Base-by-base conservation (phyloP, 352 stramenopile genomes). In the Phytophthora pluvialis region DNA sequence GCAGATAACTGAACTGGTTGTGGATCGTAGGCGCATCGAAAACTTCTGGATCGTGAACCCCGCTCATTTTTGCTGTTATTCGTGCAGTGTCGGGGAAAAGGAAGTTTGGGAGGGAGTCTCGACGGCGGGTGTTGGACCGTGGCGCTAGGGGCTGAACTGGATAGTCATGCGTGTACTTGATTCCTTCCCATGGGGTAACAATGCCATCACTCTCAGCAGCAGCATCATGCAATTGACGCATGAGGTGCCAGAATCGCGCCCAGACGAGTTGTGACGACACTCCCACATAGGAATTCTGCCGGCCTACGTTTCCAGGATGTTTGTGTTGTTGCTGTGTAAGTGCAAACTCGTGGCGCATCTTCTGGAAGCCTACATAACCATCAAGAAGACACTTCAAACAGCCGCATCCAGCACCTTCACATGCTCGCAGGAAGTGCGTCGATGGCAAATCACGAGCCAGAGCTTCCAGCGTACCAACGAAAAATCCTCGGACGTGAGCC, bases 341-440 rank as follows among this genome's bases (percentile, higher is more conserved):
- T 25, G 49, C 64, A 40, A 83, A 80, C 29, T 92, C 82, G 31
- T 35, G 64, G 1, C 82, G 75, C 84, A 93, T 93, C 33, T 75
- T 78, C 67, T 93, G 84, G 52, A 94, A 92, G 16, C 84, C 86
- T 16, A 90, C 74, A 55, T 92, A 93, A 13, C 84, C 81, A 64
- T 95, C 84, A 6, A 95, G 68, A 33, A 95, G 81, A 61, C 86
- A 93, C 64, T 95, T 91, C 15, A 95, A 63, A 32, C 84, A 95
- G 21, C 86, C 86, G 26, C 86, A 95, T 4, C 86, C 86, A 13
- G 86, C 82, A 3, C 80, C 86, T 69, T 90, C 76, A 21, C 86
- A 95, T 8, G 78, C 58, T 7, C 83, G 82, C 1, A 94, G 57
- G 33, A 90, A 88, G 44, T 94, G 84, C 5, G 29, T 67, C 0